phyloP scores from a whole-genome alignment of 805 yeast species.

The Jamesozyma spencerorum region DNA sequence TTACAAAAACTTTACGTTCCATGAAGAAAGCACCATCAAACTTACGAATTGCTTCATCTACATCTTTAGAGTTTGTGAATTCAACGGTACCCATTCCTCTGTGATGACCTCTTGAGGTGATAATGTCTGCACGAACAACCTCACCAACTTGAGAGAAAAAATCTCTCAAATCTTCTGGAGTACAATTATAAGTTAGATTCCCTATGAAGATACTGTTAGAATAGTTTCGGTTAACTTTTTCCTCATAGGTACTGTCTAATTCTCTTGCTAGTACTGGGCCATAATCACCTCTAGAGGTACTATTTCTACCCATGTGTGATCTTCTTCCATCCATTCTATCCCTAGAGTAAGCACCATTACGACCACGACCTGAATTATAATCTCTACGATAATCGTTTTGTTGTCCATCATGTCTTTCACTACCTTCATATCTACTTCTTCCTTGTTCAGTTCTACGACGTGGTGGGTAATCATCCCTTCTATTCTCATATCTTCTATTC shows the following conservation, averaged over 20 bases:
- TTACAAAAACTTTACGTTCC: constrained; percentile 78
- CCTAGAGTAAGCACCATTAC: constrained; percentile 8
- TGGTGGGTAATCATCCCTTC: not conserved
- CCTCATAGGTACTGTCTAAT: constrained; percentile 24
- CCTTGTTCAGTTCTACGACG: constrained; percentile 2
- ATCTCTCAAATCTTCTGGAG: constrained; percentile 50
- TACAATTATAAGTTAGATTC: constrained; percentile 57
- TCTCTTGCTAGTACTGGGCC: constrained; percentile 20
- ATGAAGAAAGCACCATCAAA: constrained; percentile 54
- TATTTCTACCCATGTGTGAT: constrained; percentile 11
- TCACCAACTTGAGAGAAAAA: constrained; percentile 53
- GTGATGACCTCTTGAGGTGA: constrained; percentile 67
- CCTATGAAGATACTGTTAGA: constrained; percentile 65
- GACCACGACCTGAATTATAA: constrained; percentile 16
- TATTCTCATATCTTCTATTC: constrained; percentile 13
- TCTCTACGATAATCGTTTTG: constrained; percentile 1
- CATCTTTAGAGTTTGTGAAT: constrained; percentile 55
- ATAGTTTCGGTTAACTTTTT: constrained; percentile 47
- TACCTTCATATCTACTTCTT: constrained; percentile 7
- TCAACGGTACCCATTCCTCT: constrained; percentile 92
- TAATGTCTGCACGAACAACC: constrained; percentile 74
- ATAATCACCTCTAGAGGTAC: constrained; percentile 15
- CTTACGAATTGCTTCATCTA: constrained; percentile 57
- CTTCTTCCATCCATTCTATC: constrained; percentile 1
- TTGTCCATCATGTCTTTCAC: not conserved